A percentile compares a stretch with the other conserved stretches of the same genome.
Conservation (phyloP, 305 asterid genomes). For the Salvia sclarea region DNA sequence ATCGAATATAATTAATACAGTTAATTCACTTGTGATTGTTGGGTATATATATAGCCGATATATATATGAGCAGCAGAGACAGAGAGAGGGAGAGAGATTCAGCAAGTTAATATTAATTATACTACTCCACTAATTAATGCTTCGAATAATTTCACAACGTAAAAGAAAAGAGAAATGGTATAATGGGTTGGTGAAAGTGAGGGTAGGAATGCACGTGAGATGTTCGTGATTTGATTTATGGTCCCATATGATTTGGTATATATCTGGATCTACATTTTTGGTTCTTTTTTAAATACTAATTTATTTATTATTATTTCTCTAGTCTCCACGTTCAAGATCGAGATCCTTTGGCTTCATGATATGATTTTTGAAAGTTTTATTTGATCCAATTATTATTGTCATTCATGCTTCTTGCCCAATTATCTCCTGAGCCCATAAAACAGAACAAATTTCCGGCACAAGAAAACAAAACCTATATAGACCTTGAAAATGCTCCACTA, state of each 20-base stretch:
- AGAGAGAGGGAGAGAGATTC: not conserved
- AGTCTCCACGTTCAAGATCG: not conserved
- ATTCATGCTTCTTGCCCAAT: not conserved
- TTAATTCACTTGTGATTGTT: no score
- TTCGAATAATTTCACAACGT: not conserved
- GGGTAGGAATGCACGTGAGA: slow-evolving; percentile 28
- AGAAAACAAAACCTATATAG: slow-evolving; percentile 1
- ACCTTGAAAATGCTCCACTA: slow-evolving; percentile 23
- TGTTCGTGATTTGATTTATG: slow-evolving; percentile 18
- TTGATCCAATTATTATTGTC: not conserved
- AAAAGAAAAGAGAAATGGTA: not conserved
- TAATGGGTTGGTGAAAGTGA: slow-evolving; percentile 27
- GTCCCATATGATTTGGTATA: not conserved
- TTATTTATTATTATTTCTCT: not conserved
- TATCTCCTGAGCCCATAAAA: not conserved
- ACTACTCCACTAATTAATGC: no score
- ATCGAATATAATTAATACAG: not conserved
- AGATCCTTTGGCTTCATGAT: not conserved
- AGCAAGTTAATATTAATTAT: not conserved
- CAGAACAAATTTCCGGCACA: slow-evolving; percentile 8
- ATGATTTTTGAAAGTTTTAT: not conserved
- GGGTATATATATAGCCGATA: no score
- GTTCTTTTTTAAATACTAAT: not conserved
- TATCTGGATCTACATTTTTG: not conserved
- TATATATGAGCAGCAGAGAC: no score